Conservation (phyloP, 805 yeast species). For the Ogataea siamensis region DNA sequence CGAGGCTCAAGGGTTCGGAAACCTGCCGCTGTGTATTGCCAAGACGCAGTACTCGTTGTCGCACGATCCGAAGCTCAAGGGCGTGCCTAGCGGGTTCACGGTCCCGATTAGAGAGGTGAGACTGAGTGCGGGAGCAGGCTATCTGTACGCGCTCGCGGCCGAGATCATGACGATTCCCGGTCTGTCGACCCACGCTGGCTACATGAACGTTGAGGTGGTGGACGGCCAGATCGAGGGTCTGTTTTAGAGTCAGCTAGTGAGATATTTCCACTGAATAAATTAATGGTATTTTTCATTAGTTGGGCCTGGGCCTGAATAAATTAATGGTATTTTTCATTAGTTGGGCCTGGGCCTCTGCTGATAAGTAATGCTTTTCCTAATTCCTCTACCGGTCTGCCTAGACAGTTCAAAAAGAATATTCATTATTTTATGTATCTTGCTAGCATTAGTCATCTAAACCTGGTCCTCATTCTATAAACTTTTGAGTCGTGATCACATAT, state of each 20-base stretch:
- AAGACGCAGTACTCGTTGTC: constrained; percentile 84
- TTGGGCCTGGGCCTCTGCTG: too few relatives aligned
- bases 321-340: too few relatives aligned
- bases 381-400: too few relatives aligned
- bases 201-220: constrained; percentile 81
- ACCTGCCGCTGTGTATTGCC: constrained; percentile 80
- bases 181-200: constrained; percentile 80
- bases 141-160: constrained; percentile 80
- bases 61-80: constrained; percentile 78
- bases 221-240: constrained; percentile 82
- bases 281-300: too few relatives aligned
- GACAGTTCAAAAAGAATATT: too few relatives aligned
- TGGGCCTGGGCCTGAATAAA: too few relatives aligned
- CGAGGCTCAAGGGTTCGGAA: constrained; percentile 71
- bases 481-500: neutral
- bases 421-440: too few relatives aligned
- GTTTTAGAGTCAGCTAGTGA: constrained; percentile 45
- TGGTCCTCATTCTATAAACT: too few relatives aligned
- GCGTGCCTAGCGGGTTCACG: constrained; percentile 76
- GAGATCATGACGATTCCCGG: constrained; percentile 88
- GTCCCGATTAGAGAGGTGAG: constrained; percentile 81
- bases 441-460: too few relatives aligned
- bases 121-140: constrained; percentile 87
- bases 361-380: too few relatives aligned
- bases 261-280: too few relatives aligned